Conservation (phyloP, 345 rosid species). For the Boechera divaricarpa region DNA sequence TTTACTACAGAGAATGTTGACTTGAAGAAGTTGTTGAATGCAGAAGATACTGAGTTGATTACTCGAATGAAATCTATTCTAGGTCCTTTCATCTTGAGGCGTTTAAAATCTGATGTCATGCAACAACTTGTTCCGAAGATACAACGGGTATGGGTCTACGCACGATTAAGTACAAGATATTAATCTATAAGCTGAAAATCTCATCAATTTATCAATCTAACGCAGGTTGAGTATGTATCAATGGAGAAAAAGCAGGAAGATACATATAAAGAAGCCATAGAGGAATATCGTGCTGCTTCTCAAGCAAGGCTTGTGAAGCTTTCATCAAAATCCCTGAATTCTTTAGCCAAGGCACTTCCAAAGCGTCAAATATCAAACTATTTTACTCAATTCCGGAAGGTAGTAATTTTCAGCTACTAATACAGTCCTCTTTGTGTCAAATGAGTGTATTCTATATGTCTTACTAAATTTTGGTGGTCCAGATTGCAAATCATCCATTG, state of each 20-base stretch:
- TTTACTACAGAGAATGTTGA: constrained; percentile 91
- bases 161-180: not conserved
- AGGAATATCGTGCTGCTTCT: constrained; percentile 83
- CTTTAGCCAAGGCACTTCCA: constrained; percentile 66
- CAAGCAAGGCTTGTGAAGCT: constrained; percentile 67
- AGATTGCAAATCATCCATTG: constrained; percentile 99
- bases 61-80: constrained; percentile 92
- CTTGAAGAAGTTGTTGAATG: constrained; percentile 84
- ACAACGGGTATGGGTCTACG: constrained; percentile 61
- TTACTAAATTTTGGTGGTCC: constrained; percentile 25
- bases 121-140: constrained; percentile 95
- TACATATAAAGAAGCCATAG: constrained; percentile 89
- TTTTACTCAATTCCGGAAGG: constrained; percentile 96
- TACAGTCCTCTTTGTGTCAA: not conserved
- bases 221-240: constrained; percentile 83
- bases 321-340: constrained; percentile 54
- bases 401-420: constrained; percentile 32
- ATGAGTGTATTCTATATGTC: not conserved
- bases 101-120: constrained; percentile 96
- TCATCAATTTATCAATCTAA: constrained; percentile 13
- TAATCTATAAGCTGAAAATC: constrained; percentile 15
- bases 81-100: constrained; percentile 96
- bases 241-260: constrained; percentile 83
- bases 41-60: constrained; percentile 81
- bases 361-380: constrained; percentile 88